Evolutionary conservation across 192 early-diverging fungal genomes (phyloP).

Genomic region (Rhizophagus clarus): DNA sequence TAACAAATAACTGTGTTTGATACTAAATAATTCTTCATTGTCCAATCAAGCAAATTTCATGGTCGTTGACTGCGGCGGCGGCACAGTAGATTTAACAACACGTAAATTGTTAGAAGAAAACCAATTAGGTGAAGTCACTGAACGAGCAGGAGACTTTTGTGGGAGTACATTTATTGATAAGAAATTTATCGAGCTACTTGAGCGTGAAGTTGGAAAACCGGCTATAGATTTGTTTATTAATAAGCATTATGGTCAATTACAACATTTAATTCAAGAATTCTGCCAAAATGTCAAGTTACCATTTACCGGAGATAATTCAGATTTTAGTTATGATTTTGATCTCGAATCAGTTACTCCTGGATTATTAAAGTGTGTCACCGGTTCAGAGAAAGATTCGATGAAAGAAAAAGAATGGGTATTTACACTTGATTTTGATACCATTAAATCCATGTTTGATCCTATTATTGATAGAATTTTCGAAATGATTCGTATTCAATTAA

Average conservation of each 20-base stretch:
- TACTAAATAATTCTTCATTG: neutral
- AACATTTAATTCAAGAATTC: slow-evolving; percentile 12
- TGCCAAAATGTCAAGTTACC: neutral
- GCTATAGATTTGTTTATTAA: neutral
- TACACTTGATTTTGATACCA: slow-evolving; percentile 42
- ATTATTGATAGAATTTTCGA: slow-evolving; percentile 54
- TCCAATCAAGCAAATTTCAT: slow-evolving; percentile 46
- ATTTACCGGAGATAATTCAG: neutral
- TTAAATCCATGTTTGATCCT: slow-evolving; percentile 57
- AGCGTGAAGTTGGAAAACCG: neutral
- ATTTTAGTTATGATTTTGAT: neutral
- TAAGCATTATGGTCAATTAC: slow-evolving; percentile 9
- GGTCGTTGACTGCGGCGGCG: slow-evolving; percentile 61
- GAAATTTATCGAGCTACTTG: slow-evolving; percentile 10
- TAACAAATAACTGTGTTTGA: neutral
- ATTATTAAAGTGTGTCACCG: neutral
- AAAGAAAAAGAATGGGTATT: slow-evolving; percentile 46
- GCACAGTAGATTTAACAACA: slow-evolving; percentile 58
- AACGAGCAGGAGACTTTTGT: neutral
- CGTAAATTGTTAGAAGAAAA: neutral
- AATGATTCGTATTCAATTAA: slow-evolving; percentile 53
- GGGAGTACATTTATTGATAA: slow-evolving; percentile 2
- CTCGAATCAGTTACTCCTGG: neutral
- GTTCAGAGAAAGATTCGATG: slow-evolving; percentile 18
- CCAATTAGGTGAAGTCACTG: slow-evolving; percentile 7